Evolutionary conservation across 768 basidiomycete genomes (phyloP).

Genomic region (Suillus weaverae): DNA sequence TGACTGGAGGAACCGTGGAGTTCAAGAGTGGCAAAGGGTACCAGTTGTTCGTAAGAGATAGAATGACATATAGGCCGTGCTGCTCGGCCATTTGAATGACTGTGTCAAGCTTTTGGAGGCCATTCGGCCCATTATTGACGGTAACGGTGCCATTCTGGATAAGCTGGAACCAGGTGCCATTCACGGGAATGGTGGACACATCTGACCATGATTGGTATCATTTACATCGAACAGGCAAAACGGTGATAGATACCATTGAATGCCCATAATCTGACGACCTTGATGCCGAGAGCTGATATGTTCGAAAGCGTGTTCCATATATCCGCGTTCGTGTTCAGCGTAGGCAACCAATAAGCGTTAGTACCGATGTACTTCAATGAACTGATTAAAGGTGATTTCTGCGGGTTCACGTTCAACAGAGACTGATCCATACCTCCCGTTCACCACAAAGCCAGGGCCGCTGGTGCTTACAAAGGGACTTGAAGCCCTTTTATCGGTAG

Average conservation of each 20-base stretch:
- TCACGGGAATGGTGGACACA: slow-evolving; percentile 50
- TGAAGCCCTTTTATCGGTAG: slow-evolving; percentile 28
- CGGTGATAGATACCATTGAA: slow-evolving; percentile 54
- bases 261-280: slow-evolving; percentile 67
- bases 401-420: slow-evolving; percentile 16
- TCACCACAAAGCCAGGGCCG: slow-evolving; percentile 49
- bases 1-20: slow-evolving; percentile 11
- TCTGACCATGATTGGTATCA: slow-evolving; percentile 35
- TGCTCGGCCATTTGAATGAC: slow-evolving; percentile 54
- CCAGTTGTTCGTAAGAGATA: slow-evolving; percentile 66
- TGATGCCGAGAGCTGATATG: slow-evolving; percentile 56
- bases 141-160: slow-evolving; percentile 52
- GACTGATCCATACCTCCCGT: slow-evolving; percentile 45
- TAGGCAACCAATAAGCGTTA: slow-evolving; percentile 66
- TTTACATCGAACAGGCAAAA: background rate
- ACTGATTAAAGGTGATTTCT: slow-evolving; percentile 32
- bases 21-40: slow-evolving; percentile 42
- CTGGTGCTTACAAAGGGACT: slow-evolving; percentile 46
- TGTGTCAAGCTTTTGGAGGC: slow-evolving; percentile 62
- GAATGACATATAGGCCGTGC: slow-evolving; percentile 50
- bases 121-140: slow-evolving; percentile 61
- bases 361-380: slow-evolving; percentile 50
- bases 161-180: slow-evolving; percentile 66
- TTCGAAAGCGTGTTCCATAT: slow-evolving; percentile 57
- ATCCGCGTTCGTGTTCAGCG: slow-evolving; percentile 54